A percentile compares a stretch with the other conserved stretches of the same genome.
Evolutionary conservation across 1,139 yeast species (phyloP).

Genomic region (Magnusiomyces tetraspermus): DNA sequence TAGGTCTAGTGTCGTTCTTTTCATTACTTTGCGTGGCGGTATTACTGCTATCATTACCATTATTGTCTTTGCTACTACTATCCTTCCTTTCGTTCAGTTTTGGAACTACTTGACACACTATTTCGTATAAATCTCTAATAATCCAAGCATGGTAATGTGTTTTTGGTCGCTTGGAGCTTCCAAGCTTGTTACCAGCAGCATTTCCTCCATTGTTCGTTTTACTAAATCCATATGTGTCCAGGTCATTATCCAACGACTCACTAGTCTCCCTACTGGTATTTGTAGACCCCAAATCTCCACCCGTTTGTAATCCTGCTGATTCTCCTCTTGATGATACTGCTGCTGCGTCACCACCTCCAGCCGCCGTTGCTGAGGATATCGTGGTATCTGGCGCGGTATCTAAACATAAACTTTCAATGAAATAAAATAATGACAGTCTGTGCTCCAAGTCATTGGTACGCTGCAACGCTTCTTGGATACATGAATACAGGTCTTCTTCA

Average conservation of each 20-base stretch:
- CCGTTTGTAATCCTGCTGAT: neutral
- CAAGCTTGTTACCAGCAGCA: too few species aligned
- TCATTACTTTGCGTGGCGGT: too few species aligned
- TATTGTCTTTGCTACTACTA: too few species aligned
- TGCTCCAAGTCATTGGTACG: slow-evolving; percentile 7
- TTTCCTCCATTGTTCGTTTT: neutral
- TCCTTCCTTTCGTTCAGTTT: too few species aligned
- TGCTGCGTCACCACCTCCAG: neutral
- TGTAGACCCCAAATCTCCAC: too few species aligned
- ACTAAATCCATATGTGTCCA: neutral
- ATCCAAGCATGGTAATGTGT: slow-evolving; percentile 19
- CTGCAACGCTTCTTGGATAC: slow-evolving; percentile 58
- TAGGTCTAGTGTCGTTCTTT: too few species aligned
- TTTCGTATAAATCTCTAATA: slow-evolving; percentile 42
- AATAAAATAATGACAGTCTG: slow-evolving; percentile 7
- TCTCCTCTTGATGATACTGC: neutral
- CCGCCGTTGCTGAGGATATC: neutral
- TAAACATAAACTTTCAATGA: slow-evolving; percentile 7
- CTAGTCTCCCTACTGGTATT: neutral
- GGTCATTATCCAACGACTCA: neutral
- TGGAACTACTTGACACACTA: slow-evolving; percentile 47
- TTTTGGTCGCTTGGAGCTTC: too few species aligned
- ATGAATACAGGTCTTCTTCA: slow-evolving; percentile 64
- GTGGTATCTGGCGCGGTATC: slow-evolving; percentile 14
- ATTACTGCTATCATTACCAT: too few species aligned